Evolutionary conservation across 1,139 yeast species (phyloP), one percentile per base, ranked within the genome.

Genomic region (Zygosaccharomyces pseudobailii): DNA sequence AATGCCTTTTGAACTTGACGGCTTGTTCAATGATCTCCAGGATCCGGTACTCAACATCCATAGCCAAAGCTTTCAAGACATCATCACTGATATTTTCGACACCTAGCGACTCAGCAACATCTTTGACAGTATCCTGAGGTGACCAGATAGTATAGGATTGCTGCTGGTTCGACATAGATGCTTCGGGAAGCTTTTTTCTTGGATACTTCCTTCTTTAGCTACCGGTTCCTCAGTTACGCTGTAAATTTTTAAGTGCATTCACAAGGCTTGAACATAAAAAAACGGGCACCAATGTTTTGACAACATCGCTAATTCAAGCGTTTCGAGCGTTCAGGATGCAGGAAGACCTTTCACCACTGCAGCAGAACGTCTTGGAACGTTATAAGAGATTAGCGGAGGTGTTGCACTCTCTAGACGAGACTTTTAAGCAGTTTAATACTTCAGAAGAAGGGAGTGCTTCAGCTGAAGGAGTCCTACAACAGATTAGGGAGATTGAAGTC

Each of bases 11-110:
- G 68, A 92, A 90, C 67, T 92, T 94, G 49, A 86, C 81, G 21
- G 98, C 97, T 52, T 94, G 95, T 67, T 92, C 97, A 50, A 92
- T 73, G 40, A 94, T 87, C 69, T 94, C 98, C 65, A 92, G 94
- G 54, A 94, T 88, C 55, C 98, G 78, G 65, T 94, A 94, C 70
- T 94, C 99, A 27, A 92, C 95, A 67, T 94, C 99, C 98, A 94
- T 92, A 4, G 99, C 98, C 51, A 94, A 72, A 54, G 94, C 88
- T 61, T 88, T 87, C 45, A 96, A 87, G 1, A 94, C 95, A 53
- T 94, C 98, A 51, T 92, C 97, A 21, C 89, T 87, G 40, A 92
- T 71, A 51, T 77, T 84, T 6, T 74, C 66, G 36, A 92, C 76
- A 2, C 98, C 98, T 20, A 92, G 73, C 3, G 89, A 79, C 61